Conservation (phyloP, 129 eudicot genomes). For the Flaveria sonorensis region DNA sequence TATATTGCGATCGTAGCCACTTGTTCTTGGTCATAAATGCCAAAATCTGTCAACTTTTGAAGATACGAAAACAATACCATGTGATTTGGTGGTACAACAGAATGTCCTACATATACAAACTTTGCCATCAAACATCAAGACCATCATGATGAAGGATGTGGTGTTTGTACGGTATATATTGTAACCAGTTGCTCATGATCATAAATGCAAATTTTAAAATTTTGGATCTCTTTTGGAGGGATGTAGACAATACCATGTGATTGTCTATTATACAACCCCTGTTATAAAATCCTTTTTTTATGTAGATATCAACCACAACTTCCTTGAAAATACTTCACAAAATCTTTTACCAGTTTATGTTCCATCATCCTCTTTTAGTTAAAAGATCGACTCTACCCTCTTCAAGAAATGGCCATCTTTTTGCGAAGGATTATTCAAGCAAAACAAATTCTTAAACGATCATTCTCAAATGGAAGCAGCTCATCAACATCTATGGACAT, state of each 20-base stretch:
- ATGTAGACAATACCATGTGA: not conserved
- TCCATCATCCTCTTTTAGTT: not conserved
- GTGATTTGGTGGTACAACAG: not conserved
- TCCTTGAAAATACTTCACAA: not conserved
- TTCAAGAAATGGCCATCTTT: constrained; percentile 6
- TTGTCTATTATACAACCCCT: too few species aligned
- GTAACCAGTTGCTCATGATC: too few species aligned
- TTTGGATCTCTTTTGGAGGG: too few species aligned
- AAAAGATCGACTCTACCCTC: not conserved
- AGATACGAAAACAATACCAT: too few species aligned
- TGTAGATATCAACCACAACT: not conserved
- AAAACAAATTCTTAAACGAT: constrained; percentile 19
- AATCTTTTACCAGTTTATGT: too few species aligned
- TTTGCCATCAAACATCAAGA: too few species aligned
- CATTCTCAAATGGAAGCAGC: constrained; percentile 5
- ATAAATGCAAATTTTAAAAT: not conserved
- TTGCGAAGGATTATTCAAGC: constrained; percentile 19
- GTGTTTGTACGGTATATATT: too few species aligned
- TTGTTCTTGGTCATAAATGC: too few species aligned
- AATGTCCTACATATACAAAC: not conserved
- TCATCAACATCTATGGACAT: not conserved
- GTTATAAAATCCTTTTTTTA: not conserved
- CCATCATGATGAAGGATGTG: too few species aligned
- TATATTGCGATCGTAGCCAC: not conserved
- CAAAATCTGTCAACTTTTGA: too few species aligned